These are phyloP conservation scores for Fusarium marasasianum DNA, from an alignment of 2,329 filamentous ascomycete genomes.

Conservation along the genomic window DNA sequence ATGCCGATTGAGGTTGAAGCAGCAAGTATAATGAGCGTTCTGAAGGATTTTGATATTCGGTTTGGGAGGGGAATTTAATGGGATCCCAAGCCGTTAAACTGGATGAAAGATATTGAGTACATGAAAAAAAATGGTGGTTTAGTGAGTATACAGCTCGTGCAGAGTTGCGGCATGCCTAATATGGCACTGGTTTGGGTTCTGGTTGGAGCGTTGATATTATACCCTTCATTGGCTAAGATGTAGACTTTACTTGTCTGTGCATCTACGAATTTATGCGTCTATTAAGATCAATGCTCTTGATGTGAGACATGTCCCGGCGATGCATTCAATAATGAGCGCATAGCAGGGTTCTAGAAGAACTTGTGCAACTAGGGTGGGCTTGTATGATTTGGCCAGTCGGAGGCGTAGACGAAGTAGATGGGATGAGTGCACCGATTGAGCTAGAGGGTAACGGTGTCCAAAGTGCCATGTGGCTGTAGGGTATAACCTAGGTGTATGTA, in stretches of 20 bases:
- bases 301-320: slow-evolving; percentile 6
- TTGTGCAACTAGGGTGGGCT: slow-evolving; percentile 15
- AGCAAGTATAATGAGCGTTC: slow-evolving; percentile 85
- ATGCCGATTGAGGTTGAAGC: slow-evolving; percentile 81
- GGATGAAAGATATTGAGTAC: slow-evolving; percentile 15
- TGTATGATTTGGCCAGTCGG: slow-evolving; percentile 23
- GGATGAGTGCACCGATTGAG: slow-evolving; percentile 1
- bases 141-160: slow-evolving; percentile 14
- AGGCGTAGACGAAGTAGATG: slow-evolving; percentile 1
- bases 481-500: not conserved
- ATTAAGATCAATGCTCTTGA: slow-evolving; percentile 15
- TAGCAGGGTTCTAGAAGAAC: slow-evolving; percentile 34
- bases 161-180: slow-evolving; percentile 29
- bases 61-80: slow-evolving; percentile 63
- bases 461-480: not conserved
- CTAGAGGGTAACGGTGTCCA: not conserved
- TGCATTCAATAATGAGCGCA: slow-evolving; percentile 2
- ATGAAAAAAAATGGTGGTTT: slow-evolving; percentile 4
- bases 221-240: slow-evolving; percentile 41
- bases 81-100: slow-evolving; percentile 26
- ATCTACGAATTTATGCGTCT: slow-evolving; percentile 42
- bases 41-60: slow-evolving; percentile 81
- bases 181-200: slow-evolving; percentile 35
- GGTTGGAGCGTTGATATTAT: slow-evolving; percentile 45
- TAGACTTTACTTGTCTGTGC: slow-evolving; percentile 36